Percentiles rank a stretch among this genome's conserved stretches.
phyloP scores from a whole-genome alignment of 78 protist species.

The Planoprotostelium fungivorum region DNA sequence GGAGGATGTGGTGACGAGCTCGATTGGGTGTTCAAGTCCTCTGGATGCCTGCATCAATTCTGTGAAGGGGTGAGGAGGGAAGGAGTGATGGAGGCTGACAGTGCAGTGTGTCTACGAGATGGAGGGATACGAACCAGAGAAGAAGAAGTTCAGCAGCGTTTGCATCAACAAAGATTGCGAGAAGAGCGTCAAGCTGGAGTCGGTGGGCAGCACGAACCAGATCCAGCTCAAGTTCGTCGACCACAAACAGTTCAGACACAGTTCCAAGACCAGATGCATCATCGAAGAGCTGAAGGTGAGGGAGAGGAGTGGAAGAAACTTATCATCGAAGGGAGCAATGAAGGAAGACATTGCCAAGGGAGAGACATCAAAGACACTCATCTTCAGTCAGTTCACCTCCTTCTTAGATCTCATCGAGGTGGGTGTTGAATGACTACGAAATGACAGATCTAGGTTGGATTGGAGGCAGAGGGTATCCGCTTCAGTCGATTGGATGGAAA shows the following conservation, averaged over 20 bases:
- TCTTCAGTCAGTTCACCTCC: not conserved
- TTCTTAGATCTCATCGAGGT: not conserved
- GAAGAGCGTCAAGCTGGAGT: not conserved
- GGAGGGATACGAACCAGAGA: not conserved
- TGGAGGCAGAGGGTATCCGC: not conserved
- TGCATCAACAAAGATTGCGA: not conserved
- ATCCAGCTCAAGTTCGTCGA: not conserved
- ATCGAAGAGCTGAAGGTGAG: not conserved
- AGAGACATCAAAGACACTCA: not conserved
- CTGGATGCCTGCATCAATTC: not conserved
- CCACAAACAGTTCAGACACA: not conserved
- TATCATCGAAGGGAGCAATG: not conserved
- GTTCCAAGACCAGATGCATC: not conserved
- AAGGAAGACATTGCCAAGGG: not conserved
- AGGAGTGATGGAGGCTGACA: not conserved
- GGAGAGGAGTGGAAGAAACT: not conserved
- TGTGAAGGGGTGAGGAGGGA: not conserved
- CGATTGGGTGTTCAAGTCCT: not conserved
- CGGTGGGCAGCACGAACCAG: not conserved
- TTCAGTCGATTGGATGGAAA: slow-evolving; percentile 57
- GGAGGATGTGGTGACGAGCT: not conserved
- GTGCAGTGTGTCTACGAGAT: not conserved
- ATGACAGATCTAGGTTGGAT: not conserved
- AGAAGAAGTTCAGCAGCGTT: not conserved
- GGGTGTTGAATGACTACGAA: not conserved